Conservation (phyloP, 257 asterid species). For the Cruciata laevipes region DNA sequence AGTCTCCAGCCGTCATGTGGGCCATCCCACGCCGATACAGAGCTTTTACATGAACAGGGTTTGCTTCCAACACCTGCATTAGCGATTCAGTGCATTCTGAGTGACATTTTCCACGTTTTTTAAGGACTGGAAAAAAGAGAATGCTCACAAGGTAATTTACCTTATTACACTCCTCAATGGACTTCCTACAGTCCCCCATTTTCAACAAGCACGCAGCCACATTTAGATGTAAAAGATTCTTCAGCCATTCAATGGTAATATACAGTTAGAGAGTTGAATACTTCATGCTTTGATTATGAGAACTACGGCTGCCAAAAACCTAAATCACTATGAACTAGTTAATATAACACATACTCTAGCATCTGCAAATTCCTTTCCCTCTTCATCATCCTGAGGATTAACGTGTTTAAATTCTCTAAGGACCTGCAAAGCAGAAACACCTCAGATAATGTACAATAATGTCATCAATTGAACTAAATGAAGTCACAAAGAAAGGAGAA, state of each 20-base stretch:
- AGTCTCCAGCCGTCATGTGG: slow-evolving; percentile 72
- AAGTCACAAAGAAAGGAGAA: not conserved
- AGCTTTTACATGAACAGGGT: slow-evolving; percentile 87
- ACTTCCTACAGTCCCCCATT: slow-evolving; percentile 75
- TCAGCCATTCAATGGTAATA: slow-evolving; percentile 25
- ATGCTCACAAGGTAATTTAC: slow-evolving; percentile 28
- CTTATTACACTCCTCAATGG: slow-evolving; percentile 92
- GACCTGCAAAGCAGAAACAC: slow-evolving; percentile 44
- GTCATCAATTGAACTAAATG: not conserved
- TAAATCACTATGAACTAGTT: not conserved
- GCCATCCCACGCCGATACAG: slow-evolving; percentile 99
- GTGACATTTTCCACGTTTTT: not conserved
- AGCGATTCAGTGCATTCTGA: not conserved
- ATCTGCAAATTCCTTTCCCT: slow-evolving; percentile 88
- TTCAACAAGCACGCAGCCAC: slow-evolving; percentile 97
- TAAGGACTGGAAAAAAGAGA: not conserved
- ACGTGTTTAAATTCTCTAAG: slow-evolving; percentile 96
- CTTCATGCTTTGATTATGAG: not conserved
- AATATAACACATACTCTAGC: slow-evolving; percentile 53
- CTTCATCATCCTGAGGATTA: slow-evolving; percentile 93
- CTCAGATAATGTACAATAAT: not conserved
- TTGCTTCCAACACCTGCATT: slow-evolving; percentile 78
- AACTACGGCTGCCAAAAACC: not conserved
- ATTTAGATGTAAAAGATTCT: slow-evolving; percentile 88
- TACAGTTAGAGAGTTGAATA: slow-evolving; percentile 8